phyloP scores from a whole-genome alignment of 305 asterid genomes.

The Solanum hybrid region DNA sequence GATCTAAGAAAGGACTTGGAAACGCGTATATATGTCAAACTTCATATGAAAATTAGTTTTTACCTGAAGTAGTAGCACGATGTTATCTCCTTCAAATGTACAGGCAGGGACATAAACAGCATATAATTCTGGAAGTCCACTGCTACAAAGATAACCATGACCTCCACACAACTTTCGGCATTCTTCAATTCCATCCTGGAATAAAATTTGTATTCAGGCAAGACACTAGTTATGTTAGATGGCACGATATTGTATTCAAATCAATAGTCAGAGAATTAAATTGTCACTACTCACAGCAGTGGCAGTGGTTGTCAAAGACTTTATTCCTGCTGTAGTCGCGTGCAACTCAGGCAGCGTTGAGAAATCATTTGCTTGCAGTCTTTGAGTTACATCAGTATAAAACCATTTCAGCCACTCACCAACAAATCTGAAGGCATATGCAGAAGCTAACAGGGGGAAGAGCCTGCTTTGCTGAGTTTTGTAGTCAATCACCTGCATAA shows the following conservation, averaged over 20 bases:
- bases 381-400: constrained; percentile 73
- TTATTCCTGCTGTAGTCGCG: constrained; percentile 97
- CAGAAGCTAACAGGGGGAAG: constrained; percentile 92
- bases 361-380: constrained; percentile 71
- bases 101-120: constrained; percentile 98
- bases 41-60: not conserved
- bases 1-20: not conserved
- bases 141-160: constrained; percentile 90
- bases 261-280: not conserved
- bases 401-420: constrained; percentile 99
- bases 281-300: constrained; percentile 71
- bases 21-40: not conserved
- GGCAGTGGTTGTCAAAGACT: constrained; percentile 82
- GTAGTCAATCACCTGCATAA: constrained; percentile 71
- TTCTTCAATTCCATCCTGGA: constrained; percentile 95
- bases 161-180: constrained; percentile 96
- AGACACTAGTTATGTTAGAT: not conserved
- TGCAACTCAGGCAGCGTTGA: constrained; percentile 92
- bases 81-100: constrained; percentile 95
- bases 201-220: not conserved
- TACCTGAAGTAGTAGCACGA: constrained; percentile 79
- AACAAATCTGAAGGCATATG: constrained; percentile 88
- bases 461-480: constrained; percentile 93
- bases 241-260: not conserved
- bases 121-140: constrained; percentile 97